phyloP scores from a whole-genome alignment of 2,329 filamentous ascomycete species.

The Dactylellina drechsleri region DNA sequence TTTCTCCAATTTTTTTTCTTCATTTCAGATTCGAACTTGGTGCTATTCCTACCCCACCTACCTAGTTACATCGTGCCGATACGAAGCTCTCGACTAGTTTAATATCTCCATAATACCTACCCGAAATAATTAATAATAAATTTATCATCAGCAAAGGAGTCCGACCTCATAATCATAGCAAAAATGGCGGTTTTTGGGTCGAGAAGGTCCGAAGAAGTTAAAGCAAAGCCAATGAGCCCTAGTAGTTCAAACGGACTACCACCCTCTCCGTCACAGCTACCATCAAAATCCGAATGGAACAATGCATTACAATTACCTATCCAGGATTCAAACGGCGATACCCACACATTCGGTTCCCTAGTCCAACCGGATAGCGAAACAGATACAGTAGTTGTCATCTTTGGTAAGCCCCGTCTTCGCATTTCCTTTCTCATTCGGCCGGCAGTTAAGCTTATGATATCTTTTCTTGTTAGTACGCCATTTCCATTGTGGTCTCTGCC shows the following conservation, averaged over 20 bases:
- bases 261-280: slow-evolving; percentile 49
- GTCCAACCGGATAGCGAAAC: slow-evolving; percentile 35
- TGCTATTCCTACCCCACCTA: slow-evolving; percentile 21
- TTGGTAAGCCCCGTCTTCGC: slow-evolving; percentile 14
- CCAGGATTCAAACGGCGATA: slow-evolving; percentile 29
- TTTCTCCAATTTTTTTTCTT: neutral
- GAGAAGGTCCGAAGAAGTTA: slow-evolving; percentile 1
- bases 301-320: slow-evolving; percentile 32
- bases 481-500: slow-evolving; percentile 48
- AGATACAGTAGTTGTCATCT: slow-evolving; percentile 44
- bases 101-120: neutral
- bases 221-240: slow-evolving; percentile 35
- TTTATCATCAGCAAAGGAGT: neutral
- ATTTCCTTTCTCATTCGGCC: too few relatives aligned
- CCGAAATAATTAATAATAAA: slow-evolving; percentile 9
- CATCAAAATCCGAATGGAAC: slow-evolving; percentile 44
- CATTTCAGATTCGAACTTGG: slow-evolving; percentile 23
- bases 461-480: slow-evolving; percentile 26
- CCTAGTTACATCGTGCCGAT: neutral
- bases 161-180: neutral
- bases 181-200: slow-evolving; percentile 29
- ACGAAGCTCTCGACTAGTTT: neutral
- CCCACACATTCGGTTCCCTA: slow-evolving; percentile 41
- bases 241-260: slow-evolving; percentile 39
- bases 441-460: slow-evolving; percentile 3